phyloP scores from a whole-genome alignment of 106 monocot species.

The Alisma plantagoaquatica region DNA sequence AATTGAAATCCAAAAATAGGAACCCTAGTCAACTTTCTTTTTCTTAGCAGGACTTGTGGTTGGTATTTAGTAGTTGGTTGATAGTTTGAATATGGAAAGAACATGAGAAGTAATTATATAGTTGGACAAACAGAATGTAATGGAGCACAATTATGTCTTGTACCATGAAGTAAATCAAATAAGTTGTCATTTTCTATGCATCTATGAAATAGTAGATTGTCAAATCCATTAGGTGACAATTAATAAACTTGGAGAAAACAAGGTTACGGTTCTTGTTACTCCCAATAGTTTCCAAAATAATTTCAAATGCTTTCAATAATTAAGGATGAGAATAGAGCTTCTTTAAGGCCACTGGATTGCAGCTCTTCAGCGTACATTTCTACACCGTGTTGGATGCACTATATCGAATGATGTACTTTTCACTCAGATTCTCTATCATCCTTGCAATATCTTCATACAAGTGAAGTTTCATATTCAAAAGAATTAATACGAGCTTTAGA shows the following conservation, averaged over 20 bases:
- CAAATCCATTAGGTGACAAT: slow-evolving; percentile 64
- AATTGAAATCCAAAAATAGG: slow-evolving; percentile 57
- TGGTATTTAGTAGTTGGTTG: no score
- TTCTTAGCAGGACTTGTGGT: slow-evolving; percentile 61
- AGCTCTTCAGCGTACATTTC: slow-evolving; percentile 90
- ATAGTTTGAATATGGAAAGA: no score
- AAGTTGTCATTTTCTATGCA: slow-evolving; percentile 99
- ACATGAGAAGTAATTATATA: no score
- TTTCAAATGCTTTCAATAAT: slow-evolving; percentile 79
- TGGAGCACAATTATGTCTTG: not conserved
- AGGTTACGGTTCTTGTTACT: slow-evolving; percentile 93
- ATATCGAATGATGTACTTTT: slow-evolving; percentile 93
- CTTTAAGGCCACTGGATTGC: slow-evolving; percentile 91
- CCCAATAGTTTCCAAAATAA: slow-evolving; percentile 83
- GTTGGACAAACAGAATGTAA: no score
- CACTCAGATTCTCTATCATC: slow-evolving; percentile 92
- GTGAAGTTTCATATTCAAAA: slow-evolving; percentile 98
- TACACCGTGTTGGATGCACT: slow-evolving; percentile 96
- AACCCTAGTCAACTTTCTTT: slow-evolving; percentile 72
- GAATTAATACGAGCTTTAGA: slow-evolving; percentile 83
- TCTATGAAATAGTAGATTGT: slow-evolving; percentile 88
- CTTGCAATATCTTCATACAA: slow-evolving; percentile 97
- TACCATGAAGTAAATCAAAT: slow-evolving; percentile 93
- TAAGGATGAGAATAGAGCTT: slow-evolving; percentile 74
- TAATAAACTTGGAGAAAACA: slow-evolving; percentile 88